Evolutionary conservation across 2,329 filamentous ascomycete species (phyloP), one percentile per base, ranked within the genome.

Genomic region (Aureobasidium melanogenum): DNA sequence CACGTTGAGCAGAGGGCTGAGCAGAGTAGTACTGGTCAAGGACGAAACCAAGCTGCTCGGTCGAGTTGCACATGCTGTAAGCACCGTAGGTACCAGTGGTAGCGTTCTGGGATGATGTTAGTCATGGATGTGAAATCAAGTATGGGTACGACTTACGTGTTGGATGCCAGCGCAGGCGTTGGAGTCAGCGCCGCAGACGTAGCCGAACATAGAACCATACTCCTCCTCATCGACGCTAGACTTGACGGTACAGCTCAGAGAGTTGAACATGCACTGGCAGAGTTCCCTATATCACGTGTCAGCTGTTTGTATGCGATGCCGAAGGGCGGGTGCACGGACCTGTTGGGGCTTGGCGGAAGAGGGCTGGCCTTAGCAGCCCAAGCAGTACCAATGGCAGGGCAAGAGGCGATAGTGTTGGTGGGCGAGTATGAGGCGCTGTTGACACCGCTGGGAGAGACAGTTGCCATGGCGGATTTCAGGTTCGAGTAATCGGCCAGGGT

Each of bases 241-340:
- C 48, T 82, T 78, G 63, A 91, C 84, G 30, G 82, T 81, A 77
- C 94, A 99, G 63, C 79, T 77, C 62, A 96, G 78, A 47, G 84
- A 85, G 65, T 83, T 79, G 73, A 84, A 82, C 89, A 96, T 96
- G 84, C 94, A 99, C 62, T 80, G 75, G 82, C 94, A 99, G 50
- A 96, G 85, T 47, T 84, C 71, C 48, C 41, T 38, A n/a, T 38
- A 17, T 6, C 5, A 17, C 5, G 4, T 17, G 36, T 38, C 17
- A 38, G 36, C 15, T 38, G 15, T 5, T 15, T 38, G 36, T 15
- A 38, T 38, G 36, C 3, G 15, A 6, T 7, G 7, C 2, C 2
- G 15, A 3, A 17, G 2, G 7, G 7, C 36, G 36, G 36, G 36
- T 5, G 36, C 36, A 38, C 30, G 36, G 14, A 38, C 36, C 83